Evolutionary conservation across 1,284 basidiomycete species (phyloP), one percentile per base, ranked within the genome.

Genomic region (Chalciporus sp.): DNA sequence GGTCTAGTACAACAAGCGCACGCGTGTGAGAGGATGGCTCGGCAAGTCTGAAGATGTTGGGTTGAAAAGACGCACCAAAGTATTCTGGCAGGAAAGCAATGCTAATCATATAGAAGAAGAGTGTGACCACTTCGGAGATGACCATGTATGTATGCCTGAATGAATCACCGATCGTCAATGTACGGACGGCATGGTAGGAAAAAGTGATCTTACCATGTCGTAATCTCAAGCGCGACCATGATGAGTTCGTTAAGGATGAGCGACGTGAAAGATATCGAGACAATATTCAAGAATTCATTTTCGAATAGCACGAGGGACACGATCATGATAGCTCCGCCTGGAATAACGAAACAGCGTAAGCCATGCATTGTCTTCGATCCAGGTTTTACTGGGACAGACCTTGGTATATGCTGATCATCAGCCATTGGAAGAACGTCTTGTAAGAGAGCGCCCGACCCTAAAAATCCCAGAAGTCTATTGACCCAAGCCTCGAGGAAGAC

Each of bases 361-460:
- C 16, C 7, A n/a, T n/a, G 17, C 2, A 14, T 27, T 19, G 23
- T 40, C 27, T n/a, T 12, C 17, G n/a, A 28, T 23, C 16, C 19
- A 1, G 17, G 20, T 19, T 37, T 11, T 2, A 11, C 29, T 28
- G 0, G 1, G 2, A 51, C 78, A 42, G 44, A 90, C 94, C 96
- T 84, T 99, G 97, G 73, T 99, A 99, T 31, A 98, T 79, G 64
- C 94, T 96, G 67, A 98, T 95, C 85, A 95, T 94, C 59, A 96
- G 78, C 96, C 97, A 99, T 56, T 90, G 86, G 75, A 98, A 98
- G 78, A 99, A 99, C 0, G 96, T 99, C 77, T 97, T 98, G 76
- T 91, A 95, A 8, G 92, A 95, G 41, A 98, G 72, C 1, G 92
- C 87, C 56, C 95, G 90, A 4, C 95, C 95, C 94, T 95, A 60